These are phyloP conservation scores for Piloderma croceum DNA, from an alignment of 768 basidiomycete species.

Conservation along the genomic window DNA sequence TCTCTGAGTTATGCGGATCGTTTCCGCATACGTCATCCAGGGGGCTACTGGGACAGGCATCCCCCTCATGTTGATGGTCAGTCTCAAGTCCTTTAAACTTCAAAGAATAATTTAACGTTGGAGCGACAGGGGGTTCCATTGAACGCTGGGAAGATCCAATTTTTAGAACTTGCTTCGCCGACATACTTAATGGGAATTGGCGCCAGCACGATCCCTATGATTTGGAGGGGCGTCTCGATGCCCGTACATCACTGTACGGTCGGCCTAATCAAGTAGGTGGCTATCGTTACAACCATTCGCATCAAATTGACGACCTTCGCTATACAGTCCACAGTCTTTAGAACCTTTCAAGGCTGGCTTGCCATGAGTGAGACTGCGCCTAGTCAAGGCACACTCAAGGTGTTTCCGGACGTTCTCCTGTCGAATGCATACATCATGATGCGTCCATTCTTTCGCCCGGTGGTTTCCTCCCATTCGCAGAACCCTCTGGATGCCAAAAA, in stretches of 20 bases:
- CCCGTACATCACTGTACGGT: constrained; percentile 59
- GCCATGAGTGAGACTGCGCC: constrained; percentile 66
- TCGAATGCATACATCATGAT: constrained; percentile 71
- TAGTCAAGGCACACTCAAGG: constrained; percentile 60
- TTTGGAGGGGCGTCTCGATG: constrained; percentile 52
- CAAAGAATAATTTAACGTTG: constrained; percentile 8
- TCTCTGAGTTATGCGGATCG: constrained; percentile 70
- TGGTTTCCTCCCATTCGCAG: constrained; percentile 32
- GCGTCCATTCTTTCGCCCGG: constrained; percentile 68
- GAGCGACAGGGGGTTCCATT: constrained; percentile 54
- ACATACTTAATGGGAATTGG: constrained; percentile 61
- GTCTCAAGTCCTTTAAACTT: constrained; percentile 5
- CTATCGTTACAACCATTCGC: too few relatives aligned
- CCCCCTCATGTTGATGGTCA: constrained; percentile 39
- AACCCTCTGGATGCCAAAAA: constrained; percentile 45
- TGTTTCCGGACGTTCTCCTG: constrained; percentile 61
- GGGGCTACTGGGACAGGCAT: constrained; percentile 42
- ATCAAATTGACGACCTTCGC: constrained; percentile 8
- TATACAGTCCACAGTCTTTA: constrained; percentile 42
- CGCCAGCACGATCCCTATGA: constrained; percentile 62
- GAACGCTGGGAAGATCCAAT: constrained; percentile 69
- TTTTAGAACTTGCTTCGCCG: constrained; percentile 54
- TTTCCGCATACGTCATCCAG: constrained; percentile 68
- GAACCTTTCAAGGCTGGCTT: constrained; percentile 77
- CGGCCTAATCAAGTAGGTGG: constrained; percentile 43